Conservation (phyloP, 2,329 filamentous ascomycete species). For the Cladophialophora psammophila region DNA sequence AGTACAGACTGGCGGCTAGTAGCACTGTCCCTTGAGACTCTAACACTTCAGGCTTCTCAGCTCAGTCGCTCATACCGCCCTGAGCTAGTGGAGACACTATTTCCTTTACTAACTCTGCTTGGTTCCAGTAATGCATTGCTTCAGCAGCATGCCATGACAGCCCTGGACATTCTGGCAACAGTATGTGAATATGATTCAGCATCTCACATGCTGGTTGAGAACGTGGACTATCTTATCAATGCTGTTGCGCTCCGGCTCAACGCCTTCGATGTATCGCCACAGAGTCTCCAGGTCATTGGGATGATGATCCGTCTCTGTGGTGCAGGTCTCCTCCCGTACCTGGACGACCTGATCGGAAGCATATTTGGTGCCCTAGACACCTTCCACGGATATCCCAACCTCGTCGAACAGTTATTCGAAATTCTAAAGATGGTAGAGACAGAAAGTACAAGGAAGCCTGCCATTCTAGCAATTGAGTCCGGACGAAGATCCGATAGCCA, state of each 20-base stretch:
- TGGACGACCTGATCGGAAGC: constrained; percentile 89
- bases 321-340: constrained; percentile 78
- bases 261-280: constrained; percentile 88
- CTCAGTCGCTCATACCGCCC: constrained; percentile 74
- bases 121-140: constrained; percentile 73
- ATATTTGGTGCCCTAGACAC: constrained; percentile 94
- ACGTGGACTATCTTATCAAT: constrained; percentile 96
- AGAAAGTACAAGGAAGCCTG: constrained; percentile 71
- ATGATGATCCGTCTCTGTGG: constrained; percentile 96
- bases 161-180: constrained; percentile 78
- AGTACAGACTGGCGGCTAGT: constrained; percentile 73
- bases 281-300: constrained; percentile 84
- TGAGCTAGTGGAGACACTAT: constrained; percentile 89
- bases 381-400: constrained; percentile 87
- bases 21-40: constrained; percentile 80
- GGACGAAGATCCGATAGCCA: constrained; percentile 43
- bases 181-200: constrained; percentile 78
- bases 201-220: constrained; percentile 81
- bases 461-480: constrained; percentile 54
- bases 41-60: constrained; percentile 76
- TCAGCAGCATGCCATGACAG: constrained; percentile 80
- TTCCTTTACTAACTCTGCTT: constrained; percentile 87
- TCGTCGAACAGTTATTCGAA: constrained; percentile 85
- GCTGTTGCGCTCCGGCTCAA: constrained; percentile 88
- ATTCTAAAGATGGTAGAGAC: constrained; percentile 84